Evolutionary conservation across 1,284 basidiomycete genomes (phyloP).

Genomic region (Sanghuangporus sanghuang): DNA sequence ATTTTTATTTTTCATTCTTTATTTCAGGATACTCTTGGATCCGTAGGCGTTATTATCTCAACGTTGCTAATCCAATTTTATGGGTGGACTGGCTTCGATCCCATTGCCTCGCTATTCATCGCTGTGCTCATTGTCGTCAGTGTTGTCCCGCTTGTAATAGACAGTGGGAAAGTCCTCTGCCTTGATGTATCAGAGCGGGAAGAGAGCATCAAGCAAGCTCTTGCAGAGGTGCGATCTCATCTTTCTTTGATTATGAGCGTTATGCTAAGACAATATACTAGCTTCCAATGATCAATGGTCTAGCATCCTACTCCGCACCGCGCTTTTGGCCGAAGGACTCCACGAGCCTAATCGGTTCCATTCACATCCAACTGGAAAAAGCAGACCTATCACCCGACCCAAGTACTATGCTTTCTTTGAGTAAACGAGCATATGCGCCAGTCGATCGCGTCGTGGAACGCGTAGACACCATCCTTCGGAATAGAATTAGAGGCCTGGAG

Average conservation of each 20-base stretch:
- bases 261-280: constrained; percentile 24
- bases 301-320: constrained; percentile 76
- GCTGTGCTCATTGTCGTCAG: constrained; percentile 93
- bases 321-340: constrained; percentile 98
- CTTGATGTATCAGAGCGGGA: constrained; percentile 80
- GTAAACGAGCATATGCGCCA: constrained; percentile 47
- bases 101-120: constrained; percentile 96
- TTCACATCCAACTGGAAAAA: constrained; percentile 76
- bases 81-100: constrained; percentile 99
- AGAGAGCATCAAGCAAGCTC: constrained; percentile 60
- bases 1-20: not conserved
- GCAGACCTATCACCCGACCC: constrained; percentile 54
- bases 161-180: constrained; percentile 85
- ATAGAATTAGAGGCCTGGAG: constrained; percentile 71
- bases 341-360: constrained; percentile 79
- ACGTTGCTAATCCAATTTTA: constrained; percentile 94
- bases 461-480: constrained; percentile 68
- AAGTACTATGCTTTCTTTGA: constrained; percentile 43
- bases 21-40: constrained; percentile 76
- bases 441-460: constrained; percentile 69
- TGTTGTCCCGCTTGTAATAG: constrained; percentile 92
- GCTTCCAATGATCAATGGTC: constrained; percentile 65
- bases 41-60: constrained; percentile 98
- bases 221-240: constrained; percentile 60
- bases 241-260: not conserved